Percentiles rank a stretch among this genome's conserved stretches.
Evolutionary conservation across 345 rosid genomes (phyloP).

Genomic region (Pugionium cornutum): DNA sequence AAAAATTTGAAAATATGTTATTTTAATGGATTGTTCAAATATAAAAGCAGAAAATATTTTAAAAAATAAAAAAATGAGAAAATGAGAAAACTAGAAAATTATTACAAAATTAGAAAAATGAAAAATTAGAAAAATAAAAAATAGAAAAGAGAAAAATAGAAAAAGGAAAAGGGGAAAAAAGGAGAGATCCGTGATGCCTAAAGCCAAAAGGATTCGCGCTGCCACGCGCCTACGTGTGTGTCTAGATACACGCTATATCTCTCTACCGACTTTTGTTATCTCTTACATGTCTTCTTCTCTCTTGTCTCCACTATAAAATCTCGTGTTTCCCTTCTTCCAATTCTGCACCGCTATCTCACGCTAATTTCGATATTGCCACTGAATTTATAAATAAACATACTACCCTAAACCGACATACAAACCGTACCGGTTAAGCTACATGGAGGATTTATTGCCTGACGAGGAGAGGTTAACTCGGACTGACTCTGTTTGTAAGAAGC

Average conservation of each 20-base stretch:
- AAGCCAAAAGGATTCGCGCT: conserved; percentile 20
- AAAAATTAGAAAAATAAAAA: too few relatives aligned
- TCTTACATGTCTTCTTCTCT: conserved; percentile 37
- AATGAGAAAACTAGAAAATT: too few relatives aligned
- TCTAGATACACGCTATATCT: conserved; percentile 31
- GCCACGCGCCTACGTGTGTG: conserved; percentile 49
- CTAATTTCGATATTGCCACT: conserved; percentile 24
- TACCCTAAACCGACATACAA: conserved; percentile 3
- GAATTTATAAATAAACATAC: too few relatives aligned
- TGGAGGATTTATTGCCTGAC: conserved; percentile 42
- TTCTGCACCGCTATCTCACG: conserved; percentile 31
- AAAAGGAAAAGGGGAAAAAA: neutral
- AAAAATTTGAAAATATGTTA: too few relatives aligned
- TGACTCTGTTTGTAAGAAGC: conserved; percentile 44
- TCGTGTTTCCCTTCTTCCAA: conserved; percentile 36
- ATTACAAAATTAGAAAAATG: too few relatives aligned
- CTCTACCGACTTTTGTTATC: conserved; percentile 29
- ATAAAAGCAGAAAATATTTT: too few relatives aligned
- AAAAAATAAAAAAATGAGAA: too few relatives aligned
- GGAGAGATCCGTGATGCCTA: conserved; percentile 55
- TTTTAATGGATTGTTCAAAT: too few relatives aligned
- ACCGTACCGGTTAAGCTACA: conserved; percentile 10
- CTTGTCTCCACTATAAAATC: conserved; percentile 52
- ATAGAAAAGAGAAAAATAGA: neutral
- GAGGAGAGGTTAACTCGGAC: conserved; percentile 12